Evolutionary conservation across 495 filamentous ascomycete genomes (phyloP), one percentile per base, ranked within the genome.

Genomic region (Lophium mytilinum): DNA sequence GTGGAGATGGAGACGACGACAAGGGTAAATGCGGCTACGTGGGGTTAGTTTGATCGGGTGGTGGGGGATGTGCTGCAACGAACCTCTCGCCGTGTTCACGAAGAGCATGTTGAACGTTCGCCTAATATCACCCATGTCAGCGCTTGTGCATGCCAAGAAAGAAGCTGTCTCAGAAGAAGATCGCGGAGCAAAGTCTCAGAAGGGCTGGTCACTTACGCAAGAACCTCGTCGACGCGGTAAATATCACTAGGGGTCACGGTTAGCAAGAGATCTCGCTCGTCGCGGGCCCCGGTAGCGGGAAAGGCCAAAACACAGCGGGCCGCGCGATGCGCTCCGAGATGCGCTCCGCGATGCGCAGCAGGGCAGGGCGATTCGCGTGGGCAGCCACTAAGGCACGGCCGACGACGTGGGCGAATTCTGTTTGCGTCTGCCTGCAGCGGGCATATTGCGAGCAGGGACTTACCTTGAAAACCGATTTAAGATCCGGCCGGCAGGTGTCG

Each of bases 401-500:
- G 8, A 30, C 45, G 21, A 18, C 15, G 45, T 9, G 45, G 45
- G 4, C 12, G 14, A 12, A 9, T 48, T 48, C 9, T 24, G 12
- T 21, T 24, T 48, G 45, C 8, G 45, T 8, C 14, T 24, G 19
- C 8, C 14, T 48, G 19, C 30, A 52, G 33, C 8, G 8, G 12
- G 49, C 6, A 33, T 19, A 37, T 14, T n/a, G 17, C 11, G 8
- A 42, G 12, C 24, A 37, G 42, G 48, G 33, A 73, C 80, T 60
- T 69, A 86, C 83, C 86, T 95, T 4, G 92, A 97, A 69, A 99
- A 99, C 47, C 94, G 80, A 68, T 99, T 99, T 40, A 99, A 77
- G 63, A 99, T 96, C 17, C 94, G 83, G 15, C 94, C 94, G 54
- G 91, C 89, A n/a, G 93, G 93, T 2, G 93, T 99, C 10, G 92